Evolutionary conservation across 2,329 filamentous ascomycete genomes (phyloP).

Genomic region (Catunica adiposa): DNA sequence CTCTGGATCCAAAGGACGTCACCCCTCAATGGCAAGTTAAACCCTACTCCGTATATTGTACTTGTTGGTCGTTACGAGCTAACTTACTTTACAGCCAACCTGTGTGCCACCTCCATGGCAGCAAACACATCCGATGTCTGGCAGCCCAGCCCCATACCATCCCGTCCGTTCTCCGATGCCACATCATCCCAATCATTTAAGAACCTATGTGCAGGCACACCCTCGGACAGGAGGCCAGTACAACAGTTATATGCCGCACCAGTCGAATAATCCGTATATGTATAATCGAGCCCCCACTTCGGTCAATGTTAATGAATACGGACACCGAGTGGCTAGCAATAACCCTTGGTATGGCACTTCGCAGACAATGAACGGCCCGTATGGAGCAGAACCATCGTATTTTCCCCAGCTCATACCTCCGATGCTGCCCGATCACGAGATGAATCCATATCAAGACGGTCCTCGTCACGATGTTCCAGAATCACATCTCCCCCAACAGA

Average conservation of each 20-base stretch:
- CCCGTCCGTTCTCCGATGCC: constrained; percentile 1
- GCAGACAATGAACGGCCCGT: background rate
- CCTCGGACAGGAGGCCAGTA: constrained; percentile 7
- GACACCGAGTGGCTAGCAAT: background rate
- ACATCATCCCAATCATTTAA: background rate
- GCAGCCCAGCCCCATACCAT: background rate
- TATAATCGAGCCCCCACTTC: background rate
- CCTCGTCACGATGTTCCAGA: background rate
- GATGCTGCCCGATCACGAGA: background rate
- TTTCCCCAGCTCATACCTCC: background rate
- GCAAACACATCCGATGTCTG: background rate
- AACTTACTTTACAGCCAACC: background rate
- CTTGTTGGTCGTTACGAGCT: no score
- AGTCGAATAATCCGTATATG: background rate
- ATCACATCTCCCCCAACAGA: background rate
- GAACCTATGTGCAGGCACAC: background rate
- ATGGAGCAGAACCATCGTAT: background rate
- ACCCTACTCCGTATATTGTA: background rate
- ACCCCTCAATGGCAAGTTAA: background rate
- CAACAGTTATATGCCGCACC: constrained; percentile 3
- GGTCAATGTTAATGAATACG: background rate
- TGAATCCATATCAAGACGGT: background rate
- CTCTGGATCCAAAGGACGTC: background rate
- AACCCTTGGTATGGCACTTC: constrained; percentile 3
- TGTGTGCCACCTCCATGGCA: background rate